Conservation (phyloP, 805 yeast genomes). For the Lachancea thermotolerans region DNA sequence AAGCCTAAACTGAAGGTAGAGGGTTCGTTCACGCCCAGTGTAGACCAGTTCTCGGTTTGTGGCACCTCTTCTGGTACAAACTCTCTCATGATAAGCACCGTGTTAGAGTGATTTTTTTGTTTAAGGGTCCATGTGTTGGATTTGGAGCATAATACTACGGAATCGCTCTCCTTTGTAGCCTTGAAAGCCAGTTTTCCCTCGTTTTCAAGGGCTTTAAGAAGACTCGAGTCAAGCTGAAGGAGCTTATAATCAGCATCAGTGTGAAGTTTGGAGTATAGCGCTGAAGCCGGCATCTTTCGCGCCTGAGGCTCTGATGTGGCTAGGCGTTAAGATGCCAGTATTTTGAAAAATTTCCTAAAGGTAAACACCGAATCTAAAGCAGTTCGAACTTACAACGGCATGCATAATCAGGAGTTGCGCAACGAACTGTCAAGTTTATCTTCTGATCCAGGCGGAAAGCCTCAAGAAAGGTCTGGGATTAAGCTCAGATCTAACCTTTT, state of each 20-base stretch:
- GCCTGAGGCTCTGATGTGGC: neutral
- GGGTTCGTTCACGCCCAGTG: constrained; percentile 33
- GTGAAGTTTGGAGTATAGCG: constrained; percentile 16
- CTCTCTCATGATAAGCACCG: constrained; percentile 50
- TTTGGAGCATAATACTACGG: constrained; percentile 55
- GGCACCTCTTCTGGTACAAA: constrained; percentile 19
- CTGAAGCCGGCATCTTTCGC: constrained; percentile 11
- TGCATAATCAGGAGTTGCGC: neutral
- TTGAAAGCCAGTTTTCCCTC: constrained; percentile 22
- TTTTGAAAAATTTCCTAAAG: neutral
- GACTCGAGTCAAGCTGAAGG: constrained; percentile 46
- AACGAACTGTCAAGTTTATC: neutral
- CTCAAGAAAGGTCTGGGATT: neutral
- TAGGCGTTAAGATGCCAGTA: neutral
- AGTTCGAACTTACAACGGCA: neutral
- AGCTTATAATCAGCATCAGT: constrained; percentile 38
- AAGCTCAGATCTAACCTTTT: neutral
- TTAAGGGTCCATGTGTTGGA: constrained; percentile 56
- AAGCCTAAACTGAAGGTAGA: constrained; percentile 28
- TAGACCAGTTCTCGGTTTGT: constrained; percentile 15
- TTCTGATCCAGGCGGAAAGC: neutral
- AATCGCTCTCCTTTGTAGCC: constrained; percentile 26
- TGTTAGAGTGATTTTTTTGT: constrained; percentile 82
- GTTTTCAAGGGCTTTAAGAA: constrained; percentile 33
- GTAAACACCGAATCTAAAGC: constrained; percentile 1